Evolutionary conservation across 805 yeast genomes (phyloP), one percentile per base, ranked within the genome.

Genomic region (Candida sanyiensis): DNA sequence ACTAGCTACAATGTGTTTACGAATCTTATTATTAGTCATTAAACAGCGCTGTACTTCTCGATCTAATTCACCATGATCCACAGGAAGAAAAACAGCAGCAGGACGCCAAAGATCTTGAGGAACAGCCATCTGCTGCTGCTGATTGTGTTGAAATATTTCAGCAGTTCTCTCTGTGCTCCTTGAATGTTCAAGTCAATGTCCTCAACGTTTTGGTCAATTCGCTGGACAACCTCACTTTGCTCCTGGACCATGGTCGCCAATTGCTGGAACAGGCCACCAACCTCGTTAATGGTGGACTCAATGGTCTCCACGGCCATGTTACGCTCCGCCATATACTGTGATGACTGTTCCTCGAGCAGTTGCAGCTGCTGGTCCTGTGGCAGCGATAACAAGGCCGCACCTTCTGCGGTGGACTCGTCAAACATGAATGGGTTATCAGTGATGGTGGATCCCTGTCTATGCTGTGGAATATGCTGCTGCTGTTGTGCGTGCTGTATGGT

Each of bases 171-270:
- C 59, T 93, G 97, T 0, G 98, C 98, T 2, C 97, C 97, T 20
- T 74, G 66, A 12, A 93, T 89, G 58, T 89, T 93, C 57, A 90
- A 59, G 52, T 86, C 78, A 38, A 90, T 87, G 54, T 93, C 97
- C 50, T 89, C 96, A 6, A 95, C 95, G 56, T 93, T 89, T 40
- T 80, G 85, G 62, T 93, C 98, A 47, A 93, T 93, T 56, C 97
- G 70, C 61, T 90, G 97, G 41, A 93, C 90, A 12, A 83, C 84
- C 52, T 93, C 98, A 28, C 97, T 90, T 63, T 93, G 98, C 60
- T 93, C 97, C 45, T 85, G 88, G 7, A 93, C 97, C 97, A 93
- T 90, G 1, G 95, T 83, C 5, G 97, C 96, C 51, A 93, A 70
- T 62, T 93, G 98, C 52, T 85, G 90, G 65, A 93, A 93, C 44